phyloP scores from a whole-genome alignment of 805 yeast species.

The Candida yuanshanica region DNA sequence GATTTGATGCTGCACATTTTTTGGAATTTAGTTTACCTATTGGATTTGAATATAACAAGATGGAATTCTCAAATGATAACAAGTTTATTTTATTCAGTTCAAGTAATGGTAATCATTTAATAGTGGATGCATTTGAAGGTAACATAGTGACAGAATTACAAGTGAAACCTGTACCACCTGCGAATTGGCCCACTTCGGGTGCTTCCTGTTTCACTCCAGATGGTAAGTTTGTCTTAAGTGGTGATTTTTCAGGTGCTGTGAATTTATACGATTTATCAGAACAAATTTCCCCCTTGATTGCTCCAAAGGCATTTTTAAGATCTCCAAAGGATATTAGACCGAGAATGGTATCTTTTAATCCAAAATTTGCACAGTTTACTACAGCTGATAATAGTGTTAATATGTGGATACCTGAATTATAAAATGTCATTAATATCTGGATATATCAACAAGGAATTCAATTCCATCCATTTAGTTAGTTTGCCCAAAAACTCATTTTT shows the following conservation, averaged over 20 bases:
- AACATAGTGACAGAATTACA: conserved; percentile 44
- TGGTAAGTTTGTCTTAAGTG: conserved; percentile 55
- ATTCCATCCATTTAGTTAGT: conserved; percentile 8
- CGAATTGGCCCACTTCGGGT: conserved; percentile 46
- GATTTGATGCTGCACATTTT: conserved; percentile 55
- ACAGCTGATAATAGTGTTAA: conserved; percentile 18
- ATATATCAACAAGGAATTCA: conserved; percentile 5
- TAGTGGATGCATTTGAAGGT: conserved; percentile 70
- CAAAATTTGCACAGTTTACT: conserved; percentile 27
- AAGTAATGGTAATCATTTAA: conserved; percentile 49
- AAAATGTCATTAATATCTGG: conserved; percentile 3
- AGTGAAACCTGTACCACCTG: conserved; percentile 34
- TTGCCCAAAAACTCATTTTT: conserved; percentile 2
- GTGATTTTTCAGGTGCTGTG: conserved; percentile 49
- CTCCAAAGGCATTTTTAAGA: conserved; percentile 13
- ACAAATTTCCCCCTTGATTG: conserved; percentile 20
- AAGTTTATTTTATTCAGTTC: conserved; percentile 55
- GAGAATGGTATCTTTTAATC: conserved; percentile 35
- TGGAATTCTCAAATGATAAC: conserved; percentile 80
- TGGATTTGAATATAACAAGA: conserved; percentile 46
- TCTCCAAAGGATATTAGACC: conserved; percentile 30
- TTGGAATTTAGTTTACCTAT: conserved; percentile 34
- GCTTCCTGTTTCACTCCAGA: conserved; percentile 61
- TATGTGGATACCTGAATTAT: conserved; percentile 22
- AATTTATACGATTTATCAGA: conserved; percentile 45